phyloP scores from a whole-genome alignment of 2,329 filamentous ascomycete species.

The Tolypocladium cylindrosporum region DNA sequence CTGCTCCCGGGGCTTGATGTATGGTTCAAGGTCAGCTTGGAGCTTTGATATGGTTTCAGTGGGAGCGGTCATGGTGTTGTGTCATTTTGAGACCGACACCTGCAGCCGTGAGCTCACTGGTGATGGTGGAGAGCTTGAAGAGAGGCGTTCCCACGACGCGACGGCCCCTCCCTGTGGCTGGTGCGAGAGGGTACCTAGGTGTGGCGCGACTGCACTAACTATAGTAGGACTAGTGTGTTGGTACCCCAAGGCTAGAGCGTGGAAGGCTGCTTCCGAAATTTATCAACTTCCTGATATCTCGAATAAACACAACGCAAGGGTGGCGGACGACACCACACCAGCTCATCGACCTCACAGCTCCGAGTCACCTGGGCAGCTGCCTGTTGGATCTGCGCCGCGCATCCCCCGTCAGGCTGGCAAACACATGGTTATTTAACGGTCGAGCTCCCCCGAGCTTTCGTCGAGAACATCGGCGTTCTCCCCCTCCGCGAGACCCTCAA shows the following conservation, averaged over 20 bases:
- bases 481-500: slow-evolving; percentile 11
- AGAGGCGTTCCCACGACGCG: background rate
- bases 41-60: slow-evolving; percentile 24
- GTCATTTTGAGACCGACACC: background rate
- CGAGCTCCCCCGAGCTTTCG: slow-evolving; percentile 23
- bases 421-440: slow-evolving; percentile 24
- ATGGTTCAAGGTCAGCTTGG: slow-evolving; percentile 37
- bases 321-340: slow-evolving; percentile 8
- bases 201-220: slow-evolving; percentile 5
- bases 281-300: slow-evolving; percentile 17
- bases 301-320: slow-evolving; percentile 1
- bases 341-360: slow-evolving; percentile 13
- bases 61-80: slow-evolving; percentile 18
- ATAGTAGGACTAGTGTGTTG: slow-evolving; percentile 3
- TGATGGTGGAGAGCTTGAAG: no score
- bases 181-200: background rate
- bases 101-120: background rate
- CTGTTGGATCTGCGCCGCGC: slow-evolving; percentile 5
- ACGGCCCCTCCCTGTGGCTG: slow-evolving; percentile 5
- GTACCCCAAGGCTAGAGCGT: slow-evolving; percentile 8
- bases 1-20: slow-evolving; percentile 47
- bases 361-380: slow-evolving; percentile 9
- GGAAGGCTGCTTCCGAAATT: slow-evolving; percentile 21
- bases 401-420: slow-evolving; percentile 10
- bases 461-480: slow-evolving; percentile 26